Evolutionary conservation across 768 basidiomycete genomes (phyloP).

Genomic region (Ephemerocybe angulata): DNA sequence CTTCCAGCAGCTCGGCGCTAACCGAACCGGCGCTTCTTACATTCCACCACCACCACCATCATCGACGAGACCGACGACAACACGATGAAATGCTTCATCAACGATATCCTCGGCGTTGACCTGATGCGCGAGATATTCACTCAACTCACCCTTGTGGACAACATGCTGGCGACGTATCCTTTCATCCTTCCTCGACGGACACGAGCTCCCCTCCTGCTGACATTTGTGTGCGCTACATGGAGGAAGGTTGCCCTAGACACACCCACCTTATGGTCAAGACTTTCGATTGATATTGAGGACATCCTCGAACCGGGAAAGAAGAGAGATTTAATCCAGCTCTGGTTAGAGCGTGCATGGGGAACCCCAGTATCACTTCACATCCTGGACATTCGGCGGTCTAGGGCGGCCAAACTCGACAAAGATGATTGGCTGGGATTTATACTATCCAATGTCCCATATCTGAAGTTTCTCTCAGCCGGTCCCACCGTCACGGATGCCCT

Average conservation of each 20-base stretch:
- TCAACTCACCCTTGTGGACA: neutral
- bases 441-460: neutral
- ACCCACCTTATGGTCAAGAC: neutral
- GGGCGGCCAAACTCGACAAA: neutral
- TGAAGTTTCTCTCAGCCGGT: neutral
- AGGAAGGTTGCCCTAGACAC: neutral
- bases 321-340: neutral
- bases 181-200: neutral
- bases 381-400: neutral
- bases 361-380: neutral
- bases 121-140: constrained; percentile 1
- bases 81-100: neutral
- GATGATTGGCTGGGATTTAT: neutral
- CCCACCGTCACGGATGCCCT: neutral
- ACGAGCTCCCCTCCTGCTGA: neutral
- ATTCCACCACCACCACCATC: neutral
- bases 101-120: neutral
- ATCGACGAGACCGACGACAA: neutral
- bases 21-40: neutral
- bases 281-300: neutral
- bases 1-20: too few species aligned
- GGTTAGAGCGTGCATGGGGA: constrained; percentile 1
- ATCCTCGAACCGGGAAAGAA: neutral
- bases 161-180: neutral
- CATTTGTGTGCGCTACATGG: neutral